Evolutionary conservation across 352 stramenopile species (phyloP), one percentile per base, ranked within the genome.

Genomic region (Elongisporangium prolatum): DNA sequence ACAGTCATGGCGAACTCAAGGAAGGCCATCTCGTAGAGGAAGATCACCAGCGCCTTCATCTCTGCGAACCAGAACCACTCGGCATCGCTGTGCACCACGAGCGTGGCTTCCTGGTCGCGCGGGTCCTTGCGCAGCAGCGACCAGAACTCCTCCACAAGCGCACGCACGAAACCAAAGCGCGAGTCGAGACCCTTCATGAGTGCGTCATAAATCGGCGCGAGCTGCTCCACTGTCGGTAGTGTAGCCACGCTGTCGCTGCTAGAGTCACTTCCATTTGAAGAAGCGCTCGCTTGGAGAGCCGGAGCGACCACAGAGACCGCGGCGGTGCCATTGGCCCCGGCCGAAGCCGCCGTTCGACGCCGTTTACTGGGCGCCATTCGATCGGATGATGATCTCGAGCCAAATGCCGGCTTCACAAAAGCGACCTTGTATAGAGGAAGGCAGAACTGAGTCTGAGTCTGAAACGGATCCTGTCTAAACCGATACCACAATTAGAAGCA

Each of bases 31-130:
- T 94, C 82, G 61, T 91, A 88, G 22, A 94, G 69, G 55, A 94
- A 94, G 21, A 87, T 63, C 38, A 92, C 75, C 60, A 92, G 68
- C 64, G 84, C 92, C 28, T 84, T 77, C 82, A 92, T 78, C 67
- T 94, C 84, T 2, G 72, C 64, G 63, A 90, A 89, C 84, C 84
- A 94, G 50, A 94, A 94, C 84, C 84, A 94, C 55, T 78, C 69
- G 21, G 72, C 65, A 58, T 94, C 84, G 48, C 59, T 65, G 20
- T 71, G 57, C 21, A 89, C 64, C 14, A 64, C 56, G 25, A 88
- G 56, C 20, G 56, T 50, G 21, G 57, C 40, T 48, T 65, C 49
- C 9, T 40, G 28, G n/a, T 88, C 63, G 17, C 57, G 56, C 53
- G 84, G 83, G 48, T 79, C 59, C 14, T 73, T 74, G 37, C 69